Evolutionary conservation across 345 rosid genomes (phyloP).

Genomic region (Diplotaxis tenuifolia): DNA sequence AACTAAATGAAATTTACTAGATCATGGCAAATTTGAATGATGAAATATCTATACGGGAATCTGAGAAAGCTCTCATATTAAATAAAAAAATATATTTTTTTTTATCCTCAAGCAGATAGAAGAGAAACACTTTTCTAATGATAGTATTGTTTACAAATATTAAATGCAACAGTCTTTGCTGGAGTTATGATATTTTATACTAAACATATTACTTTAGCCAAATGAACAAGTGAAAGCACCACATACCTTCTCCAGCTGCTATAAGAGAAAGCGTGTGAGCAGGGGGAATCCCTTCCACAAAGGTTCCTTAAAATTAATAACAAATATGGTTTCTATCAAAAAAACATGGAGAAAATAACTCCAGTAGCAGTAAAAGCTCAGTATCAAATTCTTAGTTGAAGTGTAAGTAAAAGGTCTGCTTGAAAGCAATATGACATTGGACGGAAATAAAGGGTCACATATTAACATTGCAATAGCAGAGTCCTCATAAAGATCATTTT

Average conservation of each 20-base stretch:
- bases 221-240: conserved; percentile 25
- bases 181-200: conserved; percentile 11
- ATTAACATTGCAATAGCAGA: background rate
- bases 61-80: conserved; percentile 10
- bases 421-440: conserved; percentile 2
- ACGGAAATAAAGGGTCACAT: background rate
- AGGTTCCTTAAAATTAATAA: conserved; percentile 71
- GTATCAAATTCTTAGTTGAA: background rate
- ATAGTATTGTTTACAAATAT: background rate
- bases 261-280: conserved; percentile 98
- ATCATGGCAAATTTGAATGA: conserved; percentile 10
- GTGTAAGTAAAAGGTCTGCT: conserved; percentile 2
- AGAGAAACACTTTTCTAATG: conserved; percentile 2
- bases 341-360: conserved; percentile 1
- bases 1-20: conserved; percentile 4
- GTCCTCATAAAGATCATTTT: background rate
- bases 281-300: conserved; percentile 96
- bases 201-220: conserved; percentile 15
- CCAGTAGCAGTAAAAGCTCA: conserved; percentile 12
- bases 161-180: background rate
- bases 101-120: background rate
- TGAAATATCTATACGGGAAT: conserved; percentile 8
- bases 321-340: background rate
- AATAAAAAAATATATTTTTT: too few species aligned
- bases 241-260: conserved; percentile 98